Conservation (phyloP, 169 alveolate species). For the Plasmodium chabaudi region DNA sequence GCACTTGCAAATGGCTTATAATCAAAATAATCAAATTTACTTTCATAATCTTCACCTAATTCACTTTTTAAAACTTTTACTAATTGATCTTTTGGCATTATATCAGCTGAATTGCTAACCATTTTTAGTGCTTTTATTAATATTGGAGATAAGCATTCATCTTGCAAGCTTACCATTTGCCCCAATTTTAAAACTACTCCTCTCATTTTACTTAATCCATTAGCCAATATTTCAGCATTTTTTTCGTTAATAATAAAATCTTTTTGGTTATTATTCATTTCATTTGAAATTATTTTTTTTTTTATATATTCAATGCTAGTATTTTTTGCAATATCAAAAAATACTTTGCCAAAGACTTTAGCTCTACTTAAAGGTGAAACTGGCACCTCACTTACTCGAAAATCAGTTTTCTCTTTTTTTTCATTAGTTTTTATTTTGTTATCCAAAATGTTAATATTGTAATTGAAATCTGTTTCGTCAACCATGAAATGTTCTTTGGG, state of each 20-base stretch:
- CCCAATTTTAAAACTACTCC: constrained; percentile 92
- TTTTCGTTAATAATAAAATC: constrained; percentile 55
- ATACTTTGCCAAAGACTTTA: constrained; percentile 52
- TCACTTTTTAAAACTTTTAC: constrained; percentile 86
- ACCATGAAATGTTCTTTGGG: constrained; percentile 12
- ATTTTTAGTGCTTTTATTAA: constrained; percentile 89
- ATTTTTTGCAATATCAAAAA: constrained; percentile 66
- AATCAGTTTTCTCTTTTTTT: constrained; percentile 14
- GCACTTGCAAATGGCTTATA: constrained; percentile 89
- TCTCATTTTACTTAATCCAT: constrained; percentile 90
- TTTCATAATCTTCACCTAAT: constrained; percentile 90
- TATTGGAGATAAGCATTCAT: constrained; percentile 91
- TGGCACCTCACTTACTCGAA: constrained; percentile 55
- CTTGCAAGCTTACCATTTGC: constrained; percentile 89
- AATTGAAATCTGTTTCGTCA: constrained; percentile 42
- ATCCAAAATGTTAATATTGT: constrained; percentile 26
- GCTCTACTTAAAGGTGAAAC: constrained; percentile 71
- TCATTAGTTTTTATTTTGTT: constrained; percentile 17
- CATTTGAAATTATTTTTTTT: constrained; percentile 10
- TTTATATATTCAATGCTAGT: constrained; percentile 66
- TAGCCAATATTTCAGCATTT: constrained; percentile 84
- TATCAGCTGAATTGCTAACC: constrained; percentile 93
- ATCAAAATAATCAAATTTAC: constrained; percentile 83
- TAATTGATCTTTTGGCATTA: constrained; percentile 92
- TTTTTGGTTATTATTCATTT: background rate